Evolutionary conservation across 345 rosid genomes (phyloP).

Genomic region (Moricandia moricandioides): DNA sequence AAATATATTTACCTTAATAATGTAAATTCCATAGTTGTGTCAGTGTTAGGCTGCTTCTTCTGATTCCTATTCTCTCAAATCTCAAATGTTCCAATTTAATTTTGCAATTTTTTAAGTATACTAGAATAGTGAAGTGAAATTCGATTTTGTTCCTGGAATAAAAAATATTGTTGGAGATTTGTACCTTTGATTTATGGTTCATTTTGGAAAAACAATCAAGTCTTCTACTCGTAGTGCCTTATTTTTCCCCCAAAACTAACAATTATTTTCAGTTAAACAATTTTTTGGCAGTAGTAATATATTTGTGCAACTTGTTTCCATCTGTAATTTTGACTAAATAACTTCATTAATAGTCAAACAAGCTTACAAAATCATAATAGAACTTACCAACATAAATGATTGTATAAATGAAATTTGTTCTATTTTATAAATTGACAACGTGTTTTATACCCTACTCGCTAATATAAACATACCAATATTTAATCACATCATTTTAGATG

Average conservation of each 20-base stretch:
- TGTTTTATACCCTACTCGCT: too few relatives aligned
- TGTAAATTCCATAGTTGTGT: constrained; percentile 9
- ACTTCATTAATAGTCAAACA: too few relatives aligned
- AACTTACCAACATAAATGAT: too few relatives aligned
- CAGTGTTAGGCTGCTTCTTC: constrained; percentile 23
- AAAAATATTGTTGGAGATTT: constrained; percentile 7
- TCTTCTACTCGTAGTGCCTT: background rate
- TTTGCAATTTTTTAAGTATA: background rate
- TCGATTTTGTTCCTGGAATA: constrained; percentile 15
- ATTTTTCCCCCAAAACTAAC: background rate
- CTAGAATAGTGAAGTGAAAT: too few relatives aligned
- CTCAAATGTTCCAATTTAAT: background rate
- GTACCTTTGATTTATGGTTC: background rate
- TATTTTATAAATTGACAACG: too few relatives aligned
- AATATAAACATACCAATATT: too few relatives aligned
- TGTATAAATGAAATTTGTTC: too few relatives aligned
- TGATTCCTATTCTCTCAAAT: constrained; percentile 16
- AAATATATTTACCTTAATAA: background rate
- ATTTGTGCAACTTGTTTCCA: background rate
- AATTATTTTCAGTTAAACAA: background rate
- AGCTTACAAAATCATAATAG: too few relatives aligned
- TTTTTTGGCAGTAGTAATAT: background rate
- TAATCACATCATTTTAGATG: background rate
- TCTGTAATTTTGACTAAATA: background rate
- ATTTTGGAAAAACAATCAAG: background rate